Conservation (phyloP, 805 yeast species). For the Ogataea pignaliae region DNA sequence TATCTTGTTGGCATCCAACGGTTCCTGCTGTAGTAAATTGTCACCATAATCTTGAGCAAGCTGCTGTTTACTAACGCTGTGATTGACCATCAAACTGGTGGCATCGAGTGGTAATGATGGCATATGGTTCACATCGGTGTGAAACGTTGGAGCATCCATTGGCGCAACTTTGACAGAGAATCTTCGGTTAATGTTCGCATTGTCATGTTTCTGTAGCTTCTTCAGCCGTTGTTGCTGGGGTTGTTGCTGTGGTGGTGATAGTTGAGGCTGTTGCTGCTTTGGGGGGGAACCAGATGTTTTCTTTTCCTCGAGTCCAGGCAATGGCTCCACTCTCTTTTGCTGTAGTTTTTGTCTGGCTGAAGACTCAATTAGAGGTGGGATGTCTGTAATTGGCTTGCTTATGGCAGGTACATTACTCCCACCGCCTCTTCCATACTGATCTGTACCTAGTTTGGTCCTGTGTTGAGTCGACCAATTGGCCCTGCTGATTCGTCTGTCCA, state of each 20-base stretch:
- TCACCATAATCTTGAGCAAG: not conserved
- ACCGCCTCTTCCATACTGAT: no score
- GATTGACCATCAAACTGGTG: not conserved
- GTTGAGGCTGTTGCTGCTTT: not conserved
- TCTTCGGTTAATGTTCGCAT: conserved; percentile 18
- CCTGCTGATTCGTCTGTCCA: conserved; percentile 20
- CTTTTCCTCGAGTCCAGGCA: not conserved
- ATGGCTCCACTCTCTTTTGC: not conserved
- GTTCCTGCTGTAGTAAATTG: not conserved
- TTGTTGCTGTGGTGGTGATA: not conserved
- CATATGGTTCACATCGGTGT: not conserved
- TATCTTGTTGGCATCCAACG: conserved; percentile 20
- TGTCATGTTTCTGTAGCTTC: conserved; percentile 17
- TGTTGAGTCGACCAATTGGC: conserved; percentile 26
- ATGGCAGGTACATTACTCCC: not conserved
- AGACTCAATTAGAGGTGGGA: not conserved
- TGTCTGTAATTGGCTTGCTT: not conserved
- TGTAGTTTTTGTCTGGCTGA: not conserved
- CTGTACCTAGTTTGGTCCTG: not conserved
- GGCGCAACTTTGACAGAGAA: conserved; percentile 20
- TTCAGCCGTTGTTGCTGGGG: conserved; percentile 1
- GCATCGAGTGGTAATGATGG: conserved; percentile 13
- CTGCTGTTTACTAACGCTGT: not conserved
- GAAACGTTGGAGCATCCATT: conserved; percentile 9
- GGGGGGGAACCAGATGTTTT: not conserved